phyloP scores from a whole-genome alignment of 192 early-diverging fungal species.

The Entomortierella parvispora region DNA sequence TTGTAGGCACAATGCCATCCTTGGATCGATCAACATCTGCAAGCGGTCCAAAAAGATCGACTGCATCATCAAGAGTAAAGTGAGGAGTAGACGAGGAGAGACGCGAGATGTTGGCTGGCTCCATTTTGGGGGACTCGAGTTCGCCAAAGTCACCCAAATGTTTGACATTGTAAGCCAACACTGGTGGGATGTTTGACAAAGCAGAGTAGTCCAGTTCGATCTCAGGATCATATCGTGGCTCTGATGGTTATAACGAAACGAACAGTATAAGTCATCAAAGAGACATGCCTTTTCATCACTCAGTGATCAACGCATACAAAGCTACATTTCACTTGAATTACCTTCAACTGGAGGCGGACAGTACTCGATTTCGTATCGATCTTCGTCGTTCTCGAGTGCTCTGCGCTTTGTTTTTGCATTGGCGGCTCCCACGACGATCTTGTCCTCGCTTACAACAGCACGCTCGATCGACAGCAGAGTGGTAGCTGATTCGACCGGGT shows the following conservation, averaged over 20 bases:
- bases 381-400: conserved; percentile 32
- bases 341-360: conserved; percentile 33
- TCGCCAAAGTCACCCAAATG: conserved; percentile 11
- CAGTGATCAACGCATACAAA: too few species aligned
- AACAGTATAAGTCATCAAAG: too few species aligned
- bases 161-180: conserved; percentile 19
- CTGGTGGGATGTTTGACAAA: conserved; percentile 12
- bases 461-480: conserved; percentile 38
- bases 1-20: conserved; percentile 10
- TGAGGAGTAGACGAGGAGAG: background rate
- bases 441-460: conserved; percentile 28
- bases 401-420: conserved; percentile 30
- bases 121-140: conserved; percentile 1
- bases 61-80: too few species aligned
- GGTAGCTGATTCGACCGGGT: conserved; percentile 27
- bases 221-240: conserved; percentile 40
- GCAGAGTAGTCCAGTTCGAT: conserved; percentile 21
- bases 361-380: conserved; percentile 37
- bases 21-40: too few species aligned
- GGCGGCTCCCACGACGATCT: conserved; percentile 33
- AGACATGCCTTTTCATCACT: too few species aligned
- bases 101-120: conserved; percentile 8
- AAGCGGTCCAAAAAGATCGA: too few species aligned
- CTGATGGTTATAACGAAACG: background rate
- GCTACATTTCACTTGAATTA: background rate